Percentiles rank a stretch among this genome's conserved stretches.
These are phyloP conservation scores for Petrea volubilis DNA, from an alignment of 257 asterid species.

Conservation along the genomic window DNA sequence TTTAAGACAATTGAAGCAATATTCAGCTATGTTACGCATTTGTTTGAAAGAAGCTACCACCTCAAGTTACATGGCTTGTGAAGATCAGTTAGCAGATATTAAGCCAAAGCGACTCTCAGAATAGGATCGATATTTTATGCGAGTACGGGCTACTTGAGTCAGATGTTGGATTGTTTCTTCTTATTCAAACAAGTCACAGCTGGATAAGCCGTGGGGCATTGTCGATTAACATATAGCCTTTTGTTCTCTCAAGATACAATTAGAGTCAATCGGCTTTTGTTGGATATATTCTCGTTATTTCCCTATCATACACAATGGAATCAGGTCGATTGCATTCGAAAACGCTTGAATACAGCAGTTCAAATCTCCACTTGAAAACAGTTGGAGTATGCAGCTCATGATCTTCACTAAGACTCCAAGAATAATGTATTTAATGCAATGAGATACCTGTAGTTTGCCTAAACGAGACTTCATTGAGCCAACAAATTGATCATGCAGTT, in stretches of 20 bases:
- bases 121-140: not conserved
- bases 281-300: not conserved
- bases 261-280: not conserved
- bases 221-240: not conserved
- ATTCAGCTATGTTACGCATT: not conserved
- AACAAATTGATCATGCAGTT: conserved; percentile 72
- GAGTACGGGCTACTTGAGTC: not conserved
- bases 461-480: conserved; percentile 90
- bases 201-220: not conserved
- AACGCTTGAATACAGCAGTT: not conserved
- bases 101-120: not conserved
- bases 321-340: not conserved
- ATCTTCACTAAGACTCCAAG: conserved; percentile 10
- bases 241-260: not conserved
- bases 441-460: conserved; percentile 80
- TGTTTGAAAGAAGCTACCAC: not conserved
- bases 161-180: not conserved
- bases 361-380: conserved; percentile 8
- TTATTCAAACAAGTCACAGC: not conserved
- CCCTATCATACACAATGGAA: not conserved
- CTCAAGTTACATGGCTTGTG: not conserved
- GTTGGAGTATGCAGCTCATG: not conserved
- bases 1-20: not conserved
- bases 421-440: conserved; percentile 9
- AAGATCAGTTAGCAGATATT: not conserved